Conservation (phyloP, 1,284 basidiomycete genomes). For the Boletellus sp. region DNA sequence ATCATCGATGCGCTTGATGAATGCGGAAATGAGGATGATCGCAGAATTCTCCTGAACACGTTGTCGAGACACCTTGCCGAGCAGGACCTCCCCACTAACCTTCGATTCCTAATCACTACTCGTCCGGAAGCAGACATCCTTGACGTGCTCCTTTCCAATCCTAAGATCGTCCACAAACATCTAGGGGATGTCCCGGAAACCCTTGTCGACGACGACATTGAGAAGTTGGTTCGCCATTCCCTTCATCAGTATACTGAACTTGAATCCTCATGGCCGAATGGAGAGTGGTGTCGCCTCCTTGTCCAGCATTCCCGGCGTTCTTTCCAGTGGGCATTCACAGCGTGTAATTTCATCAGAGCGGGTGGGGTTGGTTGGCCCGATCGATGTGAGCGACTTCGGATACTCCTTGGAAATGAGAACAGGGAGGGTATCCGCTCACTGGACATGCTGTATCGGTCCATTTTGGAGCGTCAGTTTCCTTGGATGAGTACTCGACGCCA, state of each 20-base stretch:
- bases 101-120: conserved; percentile 8
- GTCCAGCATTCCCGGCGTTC: not conserved
- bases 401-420: not conserved
- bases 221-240: not conserved
- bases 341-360: conserved; percentile 3
- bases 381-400: not conserved
- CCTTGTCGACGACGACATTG: not conserved
- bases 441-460: not conserved
- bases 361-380: not conserved
- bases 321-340: conserved; percentile 11
- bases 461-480: not conserved
- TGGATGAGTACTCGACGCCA: not conserved
- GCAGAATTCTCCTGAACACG: not conserved
- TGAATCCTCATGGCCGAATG: not conserved
- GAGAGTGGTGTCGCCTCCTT: conserved; percentile 6
- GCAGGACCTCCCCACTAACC: not conserved
- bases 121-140: conserved; percentile 2
- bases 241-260: not conserved
- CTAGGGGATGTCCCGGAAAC: not conserved
- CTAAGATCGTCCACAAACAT: not conserved
- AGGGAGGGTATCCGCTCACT: not conserved
- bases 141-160: not conserved
- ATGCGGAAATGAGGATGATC: not conserved
- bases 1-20: conserved; percentile 14
- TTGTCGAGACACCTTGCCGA: not conserved